These are phyloP conservation scores for Alternaria solani DNA, from an alignment of 2,329 filamentous ascomycete genomes.

Conservation along the genomic window DNA sequence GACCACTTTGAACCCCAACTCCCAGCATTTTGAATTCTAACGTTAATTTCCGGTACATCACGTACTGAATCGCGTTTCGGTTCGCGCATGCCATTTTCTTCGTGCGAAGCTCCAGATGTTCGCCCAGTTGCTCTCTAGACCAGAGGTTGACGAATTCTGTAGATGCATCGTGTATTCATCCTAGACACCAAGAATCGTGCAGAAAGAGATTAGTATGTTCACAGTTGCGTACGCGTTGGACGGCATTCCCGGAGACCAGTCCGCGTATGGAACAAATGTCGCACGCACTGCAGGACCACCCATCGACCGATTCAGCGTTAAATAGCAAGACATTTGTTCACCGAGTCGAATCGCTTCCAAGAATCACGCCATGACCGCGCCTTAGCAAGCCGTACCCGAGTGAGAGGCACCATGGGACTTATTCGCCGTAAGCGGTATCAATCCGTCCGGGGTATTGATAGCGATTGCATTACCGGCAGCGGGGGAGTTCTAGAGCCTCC, in stretches of 20 bases:
- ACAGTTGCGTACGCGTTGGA: neutral
- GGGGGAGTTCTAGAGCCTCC: constrained; percentile 24
- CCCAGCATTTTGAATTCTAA: neutral
- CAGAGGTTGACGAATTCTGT: neutral
- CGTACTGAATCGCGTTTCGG: neutral
- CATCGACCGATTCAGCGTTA: neutral
- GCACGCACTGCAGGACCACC: neutral
- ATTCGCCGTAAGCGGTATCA: constrained; percentile 10
- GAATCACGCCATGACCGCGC: constrained; percentile 4
- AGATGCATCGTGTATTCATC: neutral
- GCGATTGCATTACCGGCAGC: constrained; percentile 18
- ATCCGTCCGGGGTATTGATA: constrained; percentile 16
- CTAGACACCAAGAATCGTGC: neutral
- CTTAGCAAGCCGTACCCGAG: neutral
- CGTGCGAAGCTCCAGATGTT: neutral
- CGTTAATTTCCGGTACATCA: neutral
- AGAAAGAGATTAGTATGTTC: neutral
- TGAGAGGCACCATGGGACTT: constrained; percentile 8
- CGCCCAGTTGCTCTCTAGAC: neutral
- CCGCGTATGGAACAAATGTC: neutral
- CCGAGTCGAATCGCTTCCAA: neutral
- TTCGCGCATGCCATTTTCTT: neutral
- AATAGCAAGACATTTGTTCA: neutral
- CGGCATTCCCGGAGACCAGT: neutral
- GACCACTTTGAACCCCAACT: neutral